A percentile compares a stretch with the other conserved stretches of the same genome.
Evolutionary conservation across 176 grass and related monocot species (phyloP).

Genomic region (Oryza officinalis): DNA sequence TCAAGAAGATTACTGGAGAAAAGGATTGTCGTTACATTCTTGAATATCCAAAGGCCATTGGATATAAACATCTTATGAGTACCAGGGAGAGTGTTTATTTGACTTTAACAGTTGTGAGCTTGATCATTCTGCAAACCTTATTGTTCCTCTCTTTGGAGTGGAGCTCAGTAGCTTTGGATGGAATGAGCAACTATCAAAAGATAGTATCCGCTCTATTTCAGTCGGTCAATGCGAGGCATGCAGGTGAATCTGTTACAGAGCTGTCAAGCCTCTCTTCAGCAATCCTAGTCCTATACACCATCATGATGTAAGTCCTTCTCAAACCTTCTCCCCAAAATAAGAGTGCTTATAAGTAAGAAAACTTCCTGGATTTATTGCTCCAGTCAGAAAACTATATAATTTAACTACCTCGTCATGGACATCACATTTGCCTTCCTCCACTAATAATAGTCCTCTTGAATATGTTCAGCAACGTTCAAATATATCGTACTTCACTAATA

Average conservation of each 20-base stretch:
- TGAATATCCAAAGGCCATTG: slow-evolving; percentile 25
- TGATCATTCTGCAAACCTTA: slow-evolving; percentile 54
- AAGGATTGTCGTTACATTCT: slow-evolving; percentile 63
- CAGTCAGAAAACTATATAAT: not conserved
- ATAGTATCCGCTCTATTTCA: slow-evolving; percentile 55
- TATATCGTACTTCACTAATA: slow-evolving; percentile 7
- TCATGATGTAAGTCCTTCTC: slow-evolving; percentile 75
- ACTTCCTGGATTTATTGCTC: not conserved
- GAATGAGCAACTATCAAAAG: slow-evolving; percentile 63
- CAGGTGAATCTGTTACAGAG: slow-evolving; percentile 65
- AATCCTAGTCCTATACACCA: slow-evolving; percentile 55
- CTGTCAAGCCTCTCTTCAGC: slow-evolving; percentile 60
- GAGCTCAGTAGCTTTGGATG: slow-evolving; percentile 47
- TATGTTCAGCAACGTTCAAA: not conserved
- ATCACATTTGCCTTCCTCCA: not conserved
- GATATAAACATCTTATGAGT: slow-evolving; percentile 66
- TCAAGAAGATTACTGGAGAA: slow-evolving; percentile 53
- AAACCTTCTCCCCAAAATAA: not conserved
- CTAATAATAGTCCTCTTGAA: not conserved
- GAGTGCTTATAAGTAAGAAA: not conserved
- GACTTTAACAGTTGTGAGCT: slow-evolving; percentile 50
- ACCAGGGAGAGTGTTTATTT: slow-evolving; percentile 43
- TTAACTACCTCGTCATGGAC: not conserved
- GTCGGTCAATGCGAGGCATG: slow-evolving; percentile 75
- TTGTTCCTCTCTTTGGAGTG: slow-evolving; percentile 68